Conservation (phyloP, 2,329 filamentous ascomycete genomes). For the Exophiala phaeomuriformis region DNA sequence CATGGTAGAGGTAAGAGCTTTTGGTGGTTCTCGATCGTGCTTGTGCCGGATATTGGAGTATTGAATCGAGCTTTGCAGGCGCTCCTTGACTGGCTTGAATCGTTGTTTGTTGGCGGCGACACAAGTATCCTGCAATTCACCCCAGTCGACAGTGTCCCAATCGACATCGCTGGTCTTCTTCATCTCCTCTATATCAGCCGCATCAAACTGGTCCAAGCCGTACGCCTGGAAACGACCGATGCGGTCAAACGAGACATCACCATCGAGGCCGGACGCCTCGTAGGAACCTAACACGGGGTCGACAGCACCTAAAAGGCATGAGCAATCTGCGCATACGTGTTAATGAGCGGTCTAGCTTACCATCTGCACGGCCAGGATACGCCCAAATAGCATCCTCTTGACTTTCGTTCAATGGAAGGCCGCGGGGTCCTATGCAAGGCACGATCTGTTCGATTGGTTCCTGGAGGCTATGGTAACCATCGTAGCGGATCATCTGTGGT, state of each 20-base stretch:
- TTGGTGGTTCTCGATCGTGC: constrained; percentile 19
- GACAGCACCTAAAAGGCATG: constrained; percentile 22
- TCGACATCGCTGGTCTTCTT: constrained; percentile 28
- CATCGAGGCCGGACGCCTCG: constrained; percentile 54
- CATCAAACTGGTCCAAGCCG: constrained; percentile 32
- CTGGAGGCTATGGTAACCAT: constrained; percentile 24
- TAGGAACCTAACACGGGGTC: constrained; percentile 53
- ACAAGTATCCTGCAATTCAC: constrained; percentile 61
- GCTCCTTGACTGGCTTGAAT: constrained; percentile 34
- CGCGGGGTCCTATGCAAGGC: constrained; percentile 57
- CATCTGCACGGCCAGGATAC: constrained; percentile 35
- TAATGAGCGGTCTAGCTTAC: constrained; percentile 12
- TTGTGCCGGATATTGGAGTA: constrained; percentile 28
- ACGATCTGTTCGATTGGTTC: constrained; percentile 36
- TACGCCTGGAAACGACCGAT: constrained; percentile 61
- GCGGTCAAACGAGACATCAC: constrained; percentile 61
- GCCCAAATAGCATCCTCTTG: constrained; percentile 59
- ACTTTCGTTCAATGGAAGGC: constrained; percentile 45
- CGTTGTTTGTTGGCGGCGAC: constrained; percentile 59
- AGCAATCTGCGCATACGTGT: not conserved
- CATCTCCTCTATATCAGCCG: constrained; percentile 28
- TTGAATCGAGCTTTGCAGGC: constrained; percentile 27
- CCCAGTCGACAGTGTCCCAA: constrained; percentile 67
- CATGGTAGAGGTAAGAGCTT: constrained; percentile 17
- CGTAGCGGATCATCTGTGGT: constrained; percentile 26